Percentiles rank a stretch among this genome's conserved stretches.
phyloP scores from a whole-genome alignment of 306 rosid genomes.

The Parietaria judaica region DNA sequence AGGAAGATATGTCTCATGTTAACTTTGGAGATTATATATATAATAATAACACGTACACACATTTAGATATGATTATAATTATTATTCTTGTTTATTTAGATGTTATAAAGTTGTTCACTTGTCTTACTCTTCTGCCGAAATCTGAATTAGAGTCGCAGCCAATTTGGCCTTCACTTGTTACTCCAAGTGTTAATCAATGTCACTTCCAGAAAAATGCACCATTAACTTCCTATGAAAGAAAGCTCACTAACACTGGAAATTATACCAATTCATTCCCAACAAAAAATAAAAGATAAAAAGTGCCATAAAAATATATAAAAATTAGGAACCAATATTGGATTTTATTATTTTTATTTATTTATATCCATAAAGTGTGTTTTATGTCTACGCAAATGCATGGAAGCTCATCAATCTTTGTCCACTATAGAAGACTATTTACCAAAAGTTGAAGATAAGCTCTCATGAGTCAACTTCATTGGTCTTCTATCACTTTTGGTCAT shows the following conservation, averaged over 20 bases:
- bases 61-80: too few species aligned
- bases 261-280: background rate
- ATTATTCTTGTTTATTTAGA: background rate
- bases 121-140: background rate
- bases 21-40: too few species aligned
- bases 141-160: background rate
- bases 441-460: background rate
- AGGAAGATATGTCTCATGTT: too few species aligned
- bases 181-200: background rate
- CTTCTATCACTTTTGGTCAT: slow-evolving; percentile 5
- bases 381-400: background rate
- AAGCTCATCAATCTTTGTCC: slow-evolving; percentile 6
- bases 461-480: background rate
- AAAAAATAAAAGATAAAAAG: background rate
- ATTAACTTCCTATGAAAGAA: background rate
- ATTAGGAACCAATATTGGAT: too few species aligned
- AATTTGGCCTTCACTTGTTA: background rate
- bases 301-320: too few species aligned
- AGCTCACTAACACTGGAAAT: background rate
- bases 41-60: too few species aligned
- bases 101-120: background rate
- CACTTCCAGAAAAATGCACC: background rate
- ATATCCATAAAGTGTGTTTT: too few species aligned
- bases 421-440: slow-evolving; percentile 6
- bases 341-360: background rate